Evolutionary conservation across 1,139 yeast species (phyloP).

Genomic region (Candida smagusa): DNA sequence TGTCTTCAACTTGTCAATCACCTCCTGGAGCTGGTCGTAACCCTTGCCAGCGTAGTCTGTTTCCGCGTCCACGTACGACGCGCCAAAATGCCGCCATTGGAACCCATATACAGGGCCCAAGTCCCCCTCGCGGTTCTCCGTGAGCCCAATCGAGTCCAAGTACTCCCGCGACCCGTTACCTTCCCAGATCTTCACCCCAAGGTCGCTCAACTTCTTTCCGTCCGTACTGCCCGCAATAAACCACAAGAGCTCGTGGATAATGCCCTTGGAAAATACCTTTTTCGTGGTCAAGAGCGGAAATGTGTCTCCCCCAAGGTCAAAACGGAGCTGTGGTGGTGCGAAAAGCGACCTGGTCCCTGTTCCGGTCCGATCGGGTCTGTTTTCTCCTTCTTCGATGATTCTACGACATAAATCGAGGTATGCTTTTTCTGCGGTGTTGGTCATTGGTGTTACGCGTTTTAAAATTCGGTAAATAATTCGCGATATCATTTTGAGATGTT

Average conservation of each 20-base stretch:
- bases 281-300: constrained; percentile 93
- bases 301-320: constrained; percentile 64
- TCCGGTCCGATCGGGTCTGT: constrained; percentile 93
- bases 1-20: constrained; percentile 73
- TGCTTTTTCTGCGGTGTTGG: constrained; percentile 62
- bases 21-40: constrained; percentile 79
- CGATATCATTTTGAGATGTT: no score
- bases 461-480: no score
- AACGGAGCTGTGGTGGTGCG: constrained; percentile 94
- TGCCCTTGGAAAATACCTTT: constrained; percentile 85
- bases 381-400: constrained; percentile 82
- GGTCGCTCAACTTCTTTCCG: constrained; percentile 69
- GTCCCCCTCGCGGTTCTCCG: constrained; percentile 85
- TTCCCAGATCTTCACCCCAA: constrained; percentile 96
- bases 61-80: constrained; percentile 80
- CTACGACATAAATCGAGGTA: constrained; percentile 77
- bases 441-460: constrained; percentile 16
- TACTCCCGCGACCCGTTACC: constrained; percentile 97
- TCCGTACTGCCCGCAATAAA: constrained; percentile 88
- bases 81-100: constrained; percentile 99
- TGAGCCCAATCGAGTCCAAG: constrained; percentile 77
- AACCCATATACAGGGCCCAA: constrained; percentile 98
- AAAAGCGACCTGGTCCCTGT: constrained; percentile 89
- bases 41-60: constrained; percentile 87
- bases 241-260: constrained; percentile 89